Evolutionary conservation across 2,329 filamentous ascomycete species (phyloP).

Genomic region (Aspergillus ibericus): DNA sequence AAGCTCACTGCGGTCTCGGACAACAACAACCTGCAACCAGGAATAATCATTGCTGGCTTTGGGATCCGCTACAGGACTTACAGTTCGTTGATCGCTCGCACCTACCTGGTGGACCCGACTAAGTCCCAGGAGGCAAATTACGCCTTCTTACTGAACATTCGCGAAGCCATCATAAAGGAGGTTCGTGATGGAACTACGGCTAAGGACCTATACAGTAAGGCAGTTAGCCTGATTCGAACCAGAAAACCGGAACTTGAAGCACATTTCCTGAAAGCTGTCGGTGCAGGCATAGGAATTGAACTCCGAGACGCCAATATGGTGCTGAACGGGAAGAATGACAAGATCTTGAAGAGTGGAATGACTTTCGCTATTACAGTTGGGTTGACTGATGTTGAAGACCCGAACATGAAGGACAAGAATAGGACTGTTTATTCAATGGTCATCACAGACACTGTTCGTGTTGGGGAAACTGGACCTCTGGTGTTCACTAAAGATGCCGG

Average conservation of each 20-base stretch:
- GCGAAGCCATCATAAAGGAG: constrained; percentile 87
- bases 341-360: constrained; percentile 92
- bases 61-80: constrained; percentile 96
- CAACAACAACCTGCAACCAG: constrained; percentile 80
- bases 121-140: constrained; percentile 95
- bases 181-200: constrained; percentile 80
- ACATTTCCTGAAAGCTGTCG: constrained; percentile 89
- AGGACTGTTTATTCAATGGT: constrained; percentile 86
- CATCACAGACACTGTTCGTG: constrained; percentile 89
- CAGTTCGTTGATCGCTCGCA: constrained; percentile 85
- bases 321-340: constrained; percentile 81
- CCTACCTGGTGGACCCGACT: constrained; percentile 95
- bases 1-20: constrained; percentile 77
- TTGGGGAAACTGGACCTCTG: constrained; percentile 65
- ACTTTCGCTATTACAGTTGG: constrained; percentile 88
- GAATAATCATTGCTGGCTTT: constrained; percentile 89
- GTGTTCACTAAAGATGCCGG: constrained; percentile 94
- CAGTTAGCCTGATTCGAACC: constrained; percentile 72
- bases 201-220: constrained; percentile 91
- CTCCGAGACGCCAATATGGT: constrained; percentile 79
- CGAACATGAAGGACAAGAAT: constrained; percentile 82
- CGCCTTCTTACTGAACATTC: constrained; percentile 79
- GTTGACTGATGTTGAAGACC: constrained; percentile 85
- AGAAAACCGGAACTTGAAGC: constrained; percentile 96
- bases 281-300: constrained; percentile 90